Base-by-base conservation (phyloP, 2,329 filamentous ascomycete genomes). In the Alternaria hordeiaustralica region DNA sequence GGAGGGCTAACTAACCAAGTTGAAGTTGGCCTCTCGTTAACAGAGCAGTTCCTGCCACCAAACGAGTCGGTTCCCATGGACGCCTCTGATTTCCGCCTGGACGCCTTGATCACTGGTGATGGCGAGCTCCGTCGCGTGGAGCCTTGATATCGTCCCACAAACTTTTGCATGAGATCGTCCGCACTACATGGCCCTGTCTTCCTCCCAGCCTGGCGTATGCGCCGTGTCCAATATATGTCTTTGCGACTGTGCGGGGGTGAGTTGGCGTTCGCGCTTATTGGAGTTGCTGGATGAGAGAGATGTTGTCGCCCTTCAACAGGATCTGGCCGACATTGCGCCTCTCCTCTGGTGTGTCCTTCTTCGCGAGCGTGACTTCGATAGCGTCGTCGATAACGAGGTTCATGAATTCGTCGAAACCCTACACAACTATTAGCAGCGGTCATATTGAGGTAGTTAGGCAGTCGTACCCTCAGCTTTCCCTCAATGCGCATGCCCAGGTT, bases 391-490 rank as follows among this genome's bases (percentile, higher is more conserved):
- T 88, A 43, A 98, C 96, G 54, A 99, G 86, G 84, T 99, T 99
- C 94, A 99, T 97, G 84, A 98, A 99, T 82, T 99, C 96, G 80
- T 99, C 96, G 72, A 99, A 99, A 13, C 96, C 94, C 94, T 97
- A 66, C 41, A 36, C 67, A 25, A 13, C 5, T 49, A 56, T 78
- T 54, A 79, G 67, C 55, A 63, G 12, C 36, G 4, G 12, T 50
- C 4, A 43, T 51, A 33, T 43, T 33, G 60, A 53, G 7, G 44
- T 62, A 26, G 47, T 2, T 21, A 30, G 50, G 47, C 26, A 36
- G 25, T n/a, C 90, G 68, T 81, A 97, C 95, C 76, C 96, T 89
- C 71, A 99, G 97, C 84, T 95, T 97, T 66, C 96, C 96, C 83
- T 98, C 94, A 77, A 99, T 97, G 64, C 96, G 88, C 77, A 97